Percentiles rank a stretch among this genome's conserved stretches.
phyloP scores from a whole-genome alignment of 257 asterid species.

The Leonotis leonurus region DNA sequence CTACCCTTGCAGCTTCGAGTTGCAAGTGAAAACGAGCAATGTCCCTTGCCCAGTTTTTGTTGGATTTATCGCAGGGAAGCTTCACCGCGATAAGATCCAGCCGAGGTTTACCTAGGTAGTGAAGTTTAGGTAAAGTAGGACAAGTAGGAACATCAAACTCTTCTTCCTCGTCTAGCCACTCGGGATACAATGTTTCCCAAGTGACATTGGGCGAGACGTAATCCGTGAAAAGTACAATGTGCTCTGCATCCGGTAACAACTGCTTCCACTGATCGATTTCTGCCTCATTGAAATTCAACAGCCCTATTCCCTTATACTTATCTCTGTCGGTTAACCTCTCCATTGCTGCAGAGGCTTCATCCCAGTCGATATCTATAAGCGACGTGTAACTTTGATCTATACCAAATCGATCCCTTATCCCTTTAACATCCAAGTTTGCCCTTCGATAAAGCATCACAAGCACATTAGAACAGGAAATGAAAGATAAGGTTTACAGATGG shows the following conservation, averaged over 20 bases:
- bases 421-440: conserved; percentile 38
- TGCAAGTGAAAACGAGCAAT: conserved; percentile 85
- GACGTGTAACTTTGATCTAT: conserved; percentile 47
- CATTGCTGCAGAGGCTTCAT: conserved; percentile 48
- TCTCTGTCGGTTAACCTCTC: conserved; percentile 43
- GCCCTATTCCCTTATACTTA: conserved; percentile 58
- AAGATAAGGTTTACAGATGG: not conserved
- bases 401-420: conserved; percentile 38
- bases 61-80: conserved; percentile 72
- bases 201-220: conserved; percentile 44
- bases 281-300: conserved; percentile 62
- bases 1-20: conserved; percentile 75
- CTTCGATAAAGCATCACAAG: conserved; percentile 27
- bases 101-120: conserved; percentile 58
- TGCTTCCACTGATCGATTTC: conserved; percentile 57
- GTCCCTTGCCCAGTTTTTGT: conserved; percentile 67
- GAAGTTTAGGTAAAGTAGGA: conserved; percentile 57
- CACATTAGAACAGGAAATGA: not conserved
- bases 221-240: conserved; percentile 46
- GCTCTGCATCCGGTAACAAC: conserved; percentile 69
- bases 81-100: conserved; percentile 73
- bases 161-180: conserved; percentile 96
- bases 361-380: conserved; percentile 58
- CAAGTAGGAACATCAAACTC: conserved; percentile 79
- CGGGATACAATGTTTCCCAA: conserved; percentile 90